These are phyloP conservation scores for Hemileccinum impolitum DNA, from an alignment of 768 basidiomycete species.

Conservation along the genomic window DNA sequence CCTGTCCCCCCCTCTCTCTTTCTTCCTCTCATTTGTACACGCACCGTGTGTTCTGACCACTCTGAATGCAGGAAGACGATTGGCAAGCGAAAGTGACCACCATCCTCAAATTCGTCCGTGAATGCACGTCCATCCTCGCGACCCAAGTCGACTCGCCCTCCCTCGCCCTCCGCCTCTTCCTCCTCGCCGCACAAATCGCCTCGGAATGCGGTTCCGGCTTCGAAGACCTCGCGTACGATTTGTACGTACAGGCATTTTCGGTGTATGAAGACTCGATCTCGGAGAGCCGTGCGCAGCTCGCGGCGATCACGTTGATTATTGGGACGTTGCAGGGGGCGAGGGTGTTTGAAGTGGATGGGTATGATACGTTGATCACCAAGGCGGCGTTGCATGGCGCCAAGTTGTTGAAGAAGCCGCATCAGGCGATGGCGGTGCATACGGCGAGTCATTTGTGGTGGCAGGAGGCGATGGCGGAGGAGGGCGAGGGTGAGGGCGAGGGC, in stretches of 20 bases:
- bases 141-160: conserved; percentile 90
- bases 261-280: conserved; percentile 98
- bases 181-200: conserved; percentile 91
- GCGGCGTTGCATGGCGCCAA: conserved; percentile 97
- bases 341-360: conserved; percentile 94
- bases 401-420: conserved; percentile 96
- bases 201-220: conserved; percentile 93
- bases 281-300: conserved; percentile 91
- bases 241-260: conserved; percentile 96
- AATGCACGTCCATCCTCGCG: conserved; percentile 88
- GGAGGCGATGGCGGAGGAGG: conserved; percentile 46
- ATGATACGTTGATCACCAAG: conserved; percentile 97
- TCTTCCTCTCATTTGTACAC: no score
- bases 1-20: no score
- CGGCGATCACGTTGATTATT: conserved; percentile 96
- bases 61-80: conserved; percentile 65
- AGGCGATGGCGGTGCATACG: conserved; percentile 88
- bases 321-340: conserved; percentile 82
- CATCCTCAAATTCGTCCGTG: conserved; percentile 92
- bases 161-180: conserved; percentile 92
- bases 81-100: conserved; percentile 84
- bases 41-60: conserved; percentile 1
- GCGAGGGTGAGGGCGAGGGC: conserved; percentile 32
- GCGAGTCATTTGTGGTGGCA: conserved; percentile 99
- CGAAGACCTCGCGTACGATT: conserved; percentile 95